Evolutionary conservation across 305 asterid species (phyloP).

Genomic region (Nicotiana rustica): DNA sequence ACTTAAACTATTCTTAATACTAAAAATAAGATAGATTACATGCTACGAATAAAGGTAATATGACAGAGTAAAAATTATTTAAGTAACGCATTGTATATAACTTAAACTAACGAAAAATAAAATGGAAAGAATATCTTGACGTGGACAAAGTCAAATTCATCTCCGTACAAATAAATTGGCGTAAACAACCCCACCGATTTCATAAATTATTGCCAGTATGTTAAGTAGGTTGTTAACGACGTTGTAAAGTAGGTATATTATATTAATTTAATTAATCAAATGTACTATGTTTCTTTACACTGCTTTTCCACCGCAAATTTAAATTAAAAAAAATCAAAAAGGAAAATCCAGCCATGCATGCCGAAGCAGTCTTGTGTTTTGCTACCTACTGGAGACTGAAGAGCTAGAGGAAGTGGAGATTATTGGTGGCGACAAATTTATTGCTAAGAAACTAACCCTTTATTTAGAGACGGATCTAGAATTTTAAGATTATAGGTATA

Average conservation of each 20-base stretch:
- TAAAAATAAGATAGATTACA: no score
- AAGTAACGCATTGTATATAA: no score
- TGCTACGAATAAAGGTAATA: no score
- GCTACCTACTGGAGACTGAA: not conserved
- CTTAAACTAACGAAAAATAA: not conserved
- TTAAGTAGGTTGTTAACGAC: constrained; percentile 17
- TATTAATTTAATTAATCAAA: not conserved
- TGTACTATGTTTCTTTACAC: no score
- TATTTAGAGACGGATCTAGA: no score
- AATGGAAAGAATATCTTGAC: not conserved
- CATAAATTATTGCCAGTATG: not conserved
- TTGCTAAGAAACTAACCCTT: not conserved
- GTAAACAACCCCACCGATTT: constrained; percentile 1
- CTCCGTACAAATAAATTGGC: not conserved
- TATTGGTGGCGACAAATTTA: not conserved
- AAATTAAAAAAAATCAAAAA: not conserved
- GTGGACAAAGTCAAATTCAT: not conserved
- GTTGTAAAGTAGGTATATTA: not conserved
- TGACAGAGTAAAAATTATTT: no score
- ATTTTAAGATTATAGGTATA: no score
- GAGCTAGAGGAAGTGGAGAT: no score
- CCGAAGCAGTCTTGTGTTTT: constrained; percentile 10
- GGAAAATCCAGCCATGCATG: constrained; percentile 29
- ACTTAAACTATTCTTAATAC: no score
- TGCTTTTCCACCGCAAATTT: constrained; percentile 7